Conservation (phyloP, 2,329 filamentous ascomycete genomes). For the Trichoderma pleuroti region DNA sequence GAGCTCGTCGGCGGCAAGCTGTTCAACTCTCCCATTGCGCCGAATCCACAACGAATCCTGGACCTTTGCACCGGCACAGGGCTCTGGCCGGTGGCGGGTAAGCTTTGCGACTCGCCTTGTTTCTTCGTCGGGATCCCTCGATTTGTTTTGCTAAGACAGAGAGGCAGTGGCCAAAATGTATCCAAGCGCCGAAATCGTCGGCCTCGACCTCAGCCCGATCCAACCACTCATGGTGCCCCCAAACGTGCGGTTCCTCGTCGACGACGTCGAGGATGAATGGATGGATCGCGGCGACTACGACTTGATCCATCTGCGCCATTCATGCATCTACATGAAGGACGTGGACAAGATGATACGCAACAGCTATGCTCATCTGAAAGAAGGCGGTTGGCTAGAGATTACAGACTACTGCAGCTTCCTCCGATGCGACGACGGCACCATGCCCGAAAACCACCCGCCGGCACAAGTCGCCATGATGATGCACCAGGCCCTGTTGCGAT, state of each 20-base stretch:
- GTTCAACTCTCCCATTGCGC: conserved; percentile 40
- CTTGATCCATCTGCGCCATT: conserved; percentile 32
- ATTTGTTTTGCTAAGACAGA: not conserved
- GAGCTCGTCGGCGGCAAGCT: conserved; percentile 35
- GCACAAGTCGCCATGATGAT: conserved; percentile 18
- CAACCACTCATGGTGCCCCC: conserved; percentile 40
- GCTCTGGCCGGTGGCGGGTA: conserved; percentile 43
- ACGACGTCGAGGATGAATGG: conserved; percentile 36
- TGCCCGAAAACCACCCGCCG: conserved; percentile 22
- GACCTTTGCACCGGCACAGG: conserved; percentile 38
- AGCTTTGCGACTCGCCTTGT: not conserved
- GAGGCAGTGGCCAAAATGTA: conserved; percentile 32
- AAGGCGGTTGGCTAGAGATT: conserved; percentile 45
- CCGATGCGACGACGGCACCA: conserved; percentile 36
- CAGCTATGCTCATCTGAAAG: conserved; percentile 31
- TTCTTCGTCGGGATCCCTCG: not conserved
- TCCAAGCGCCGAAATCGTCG: conserved; percentile 36
- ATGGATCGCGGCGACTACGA: conserved; percentile 27
- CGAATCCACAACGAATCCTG: conserved; percentile 34
- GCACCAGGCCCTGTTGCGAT: conserved; percentile 17
- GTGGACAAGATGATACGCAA: conserved; percentile 21
- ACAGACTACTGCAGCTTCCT: conserved; percentile 36
- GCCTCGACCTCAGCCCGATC: conserved; percentile 39
- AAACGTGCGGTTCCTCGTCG: conserved; percentile 39
- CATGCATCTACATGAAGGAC: conserved; percentile 22